Conservation (phyloP, 805 yeast species). For the Jamesozyma piceae region DNA sequence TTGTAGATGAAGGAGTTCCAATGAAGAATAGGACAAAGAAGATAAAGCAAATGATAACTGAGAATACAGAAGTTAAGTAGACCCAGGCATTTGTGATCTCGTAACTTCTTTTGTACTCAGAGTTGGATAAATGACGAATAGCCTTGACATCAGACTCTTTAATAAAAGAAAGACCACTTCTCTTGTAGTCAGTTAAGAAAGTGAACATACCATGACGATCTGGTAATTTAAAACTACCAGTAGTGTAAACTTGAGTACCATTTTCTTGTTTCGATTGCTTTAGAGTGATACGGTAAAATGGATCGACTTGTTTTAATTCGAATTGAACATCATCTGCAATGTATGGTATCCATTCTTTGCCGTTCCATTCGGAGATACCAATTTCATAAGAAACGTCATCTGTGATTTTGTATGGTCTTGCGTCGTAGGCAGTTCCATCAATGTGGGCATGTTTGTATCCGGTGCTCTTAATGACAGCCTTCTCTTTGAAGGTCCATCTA, state of each 20-base stretch:
- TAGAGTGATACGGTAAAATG: conserved; percentile 77
- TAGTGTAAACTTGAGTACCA: conserved; percentile 42
- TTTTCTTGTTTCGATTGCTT: conserved; percentile 31
- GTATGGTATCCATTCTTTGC: conserved; percentile 63
- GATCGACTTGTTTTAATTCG: conserved; percentile 85
- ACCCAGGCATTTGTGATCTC: conserved; percentile 91
- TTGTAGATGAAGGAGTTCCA: conserved; percentile 14
- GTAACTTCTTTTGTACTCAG: conserved; percentile 90
- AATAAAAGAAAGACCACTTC: conserved; percentile 65
- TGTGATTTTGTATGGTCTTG: conserved; percentile 55
- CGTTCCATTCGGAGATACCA: conserved; percentile 41
- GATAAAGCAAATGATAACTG: conserved; percentile 71
- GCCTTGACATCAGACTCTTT: conserved; percentile 63
- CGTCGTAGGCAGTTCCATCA: conserved; percentile 35
- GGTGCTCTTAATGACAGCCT: conserved; percentile 49
- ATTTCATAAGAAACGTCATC: conserved; percentile 55
- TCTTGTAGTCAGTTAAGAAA: conserved; percentile 64
- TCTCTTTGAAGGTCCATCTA: conserved; percentile 68
- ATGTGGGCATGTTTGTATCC: conserved; percentile 46
- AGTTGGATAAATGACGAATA: conserved; percentile 88
- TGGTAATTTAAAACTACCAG: conserved; percentile 60
- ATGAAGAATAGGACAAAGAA: conserved; percentile 59
- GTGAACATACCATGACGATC: conserved; percentile 97
- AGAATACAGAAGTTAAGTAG: conserved; percentile 59
- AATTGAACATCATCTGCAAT: conserved; percentile 60